A percentile compares a stretch with the other conserved stretches of the same genome.
These are phyloP conservation scores for Hypomyces perniciosus DNA, from an alignment of 2,329 filamentous ascomycete species.

Conservation along the genomic window DNA sequence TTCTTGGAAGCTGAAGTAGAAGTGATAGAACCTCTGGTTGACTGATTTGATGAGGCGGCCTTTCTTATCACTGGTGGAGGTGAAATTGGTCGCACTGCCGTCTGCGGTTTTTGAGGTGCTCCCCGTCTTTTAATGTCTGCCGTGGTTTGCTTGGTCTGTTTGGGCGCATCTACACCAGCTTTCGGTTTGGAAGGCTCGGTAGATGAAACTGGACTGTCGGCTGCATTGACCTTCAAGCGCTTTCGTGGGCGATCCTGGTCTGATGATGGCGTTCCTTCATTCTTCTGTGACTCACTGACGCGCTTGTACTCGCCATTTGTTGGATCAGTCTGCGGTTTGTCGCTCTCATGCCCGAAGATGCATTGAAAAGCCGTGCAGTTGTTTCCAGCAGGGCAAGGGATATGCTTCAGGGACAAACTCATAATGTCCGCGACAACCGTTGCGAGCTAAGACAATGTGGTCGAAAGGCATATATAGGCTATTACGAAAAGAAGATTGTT, in stretches of 20 bases:
- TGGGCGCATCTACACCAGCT: neutral
- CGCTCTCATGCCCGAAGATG: slow-evolving; percentile 41
- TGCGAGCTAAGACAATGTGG: neutral
- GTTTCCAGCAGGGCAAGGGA: slow-evolving; percentile 45
- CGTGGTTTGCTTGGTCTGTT: neutral
- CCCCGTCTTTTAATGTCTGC: neutral
- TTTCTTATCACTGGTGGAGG: slow-evolving; percentile 29
- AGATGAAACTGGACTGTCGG: slow-evolving; percentile 10
- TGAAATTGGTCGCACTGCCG: slow-evolving; percentile 26
- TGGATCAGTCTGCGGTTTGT: slow-evolving; percentile 19
- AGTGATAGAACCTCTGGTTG: slow-evolving; percentile 11
- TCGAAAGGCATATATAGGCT: neutral
- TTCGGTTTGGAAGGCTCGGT: slow-evolving; percentile 2
- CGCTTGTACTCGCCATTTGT: slow-evolving; percentile 5
- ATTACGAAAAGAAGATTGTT: neutral
- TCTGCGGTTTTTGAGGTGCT: slow-evolving; percentile 15
- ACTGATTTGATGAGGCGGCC: slow-evolving; percentile 9
- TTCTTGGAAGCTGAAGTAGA: slow-evolving; percentile 10
- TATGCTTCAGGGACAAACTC: slow-evolving; percentile 40
- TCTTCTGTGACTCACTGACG: neutral
- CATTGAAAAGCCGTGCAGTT: slow-evolving; percentile 45
- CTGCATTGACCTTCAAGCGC: slow-evolving; percentile 23
- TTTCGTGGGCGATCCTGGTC: slow-evolving; percentile 27
- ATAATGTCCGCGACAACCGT: slow-evolving; percentile 18
- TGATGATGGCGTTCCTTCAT: slow-evolving; percentile 6